Conservation (phyloP, 768 basidiomycete species). For the Cyclocybe cylindracea region DNA sequence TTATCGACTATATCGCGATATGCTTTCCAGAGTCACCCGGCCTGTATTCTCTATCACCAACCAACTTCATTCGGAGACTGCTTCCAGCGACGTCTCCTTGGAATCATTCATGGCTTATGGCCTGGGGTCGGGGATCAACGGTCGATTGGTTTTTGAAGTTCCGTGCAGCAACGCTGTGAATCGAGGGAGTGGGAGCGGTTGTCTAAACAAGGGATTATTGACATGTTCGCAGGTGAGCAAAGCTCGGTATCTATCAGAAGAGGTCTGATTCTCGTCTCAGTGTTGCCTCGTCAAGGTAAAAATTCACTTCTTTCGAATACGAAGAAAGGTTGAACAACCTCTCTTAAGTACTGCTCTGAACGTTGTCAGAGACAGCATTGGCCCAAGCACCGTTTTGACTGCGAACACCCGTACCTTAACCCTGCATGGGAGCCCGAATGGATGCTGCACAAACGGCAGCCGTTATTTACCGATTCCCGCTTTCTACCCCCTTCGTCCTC, state of each 20-base stretch:
- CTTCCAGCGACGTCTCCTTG: constrained; percentile 16
- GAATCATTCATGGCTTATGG: constrained; percentile 26
- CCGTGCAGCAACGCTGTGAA: constrained; percentile 22
- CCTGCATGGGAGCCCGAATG: constrained; percentile 35
- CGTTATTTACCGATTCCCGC: constrained; percentile 13
- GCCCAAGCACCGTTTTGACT: constrained; percentile 34
- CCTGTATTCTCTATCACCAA: constrained; percentile 16
- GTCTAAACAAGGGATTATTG: constrained; percentile 20
- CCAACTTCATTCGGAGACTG: neutral
- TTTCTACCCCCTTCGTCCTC: constrained; percentile 11
- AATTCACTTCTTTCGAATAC: neutral
- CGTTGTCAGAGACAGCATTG: constrained; percentile 36
- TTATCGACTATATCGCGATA: constrained; percentile 21
- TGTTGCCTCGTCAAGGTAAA: constrained; percentile 22
- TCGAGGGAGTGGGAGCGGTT: constrained; percentile 6
- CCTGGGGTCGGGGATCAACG: constrained; percentile 6
- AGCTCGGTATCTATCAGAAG: neutral
- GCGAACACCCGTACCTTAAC: constrained; percentile 30
- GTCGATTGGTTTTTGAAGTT: constrained; percentile 16
- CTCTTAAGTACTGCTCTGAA: constrained; percentile 34
- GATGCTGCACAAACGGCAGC: constrained; percentile 29
- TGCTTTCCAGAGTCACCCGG: constrained; percentile 22
- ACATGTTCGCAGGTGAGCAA: constrained; percentile 28
- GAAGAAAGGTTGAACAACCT: neutral
- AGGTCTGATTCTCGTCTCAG: constrained; percentile 1